Percentiles rank a stretch among this genome's conserved stretches.
phyloP scores from a whole-genome alignment of 805 yeast species.

The Teunomyces cretensis region DNA sequence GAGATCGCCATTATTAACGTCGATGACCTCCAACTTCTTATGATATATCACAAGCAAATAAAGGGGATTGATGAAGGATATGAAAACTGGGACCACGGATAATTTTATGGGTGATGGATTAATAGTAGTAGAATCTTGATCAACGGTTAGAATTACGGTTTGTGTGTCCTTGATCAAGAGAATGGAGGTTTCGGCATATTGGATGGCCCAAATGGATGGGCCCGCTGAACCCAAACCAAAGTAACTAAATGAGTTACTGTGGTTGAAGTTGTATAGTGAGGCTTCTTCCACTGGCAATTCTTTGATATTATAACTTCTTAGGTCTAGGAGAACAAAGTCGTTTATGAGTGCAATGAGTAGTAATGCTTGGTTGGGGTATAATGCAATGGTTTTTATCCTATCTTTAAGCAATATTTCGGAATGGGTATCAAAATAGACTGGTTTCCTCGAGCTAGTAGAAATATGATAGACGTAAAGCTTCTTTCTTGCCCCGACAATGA shows the following conservation, averaged over 20 bases:
- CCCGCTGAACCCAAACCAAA: slow-evolving; percentile 36
- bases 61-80: slow-evolving; percentile 29
- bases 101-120: slow-evolving; percentile 23
- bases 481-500: slow-evolving; percentile 31
- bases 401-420: slow-evolving; percentile 32
- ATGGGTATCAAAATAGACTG: slow-evolving; percentile 24
- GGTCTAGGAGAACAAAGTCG: slow-evolving; percentile 27
- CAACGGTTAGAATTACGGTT: slow-evolving; percentile 16
- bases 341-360: slow-evolving; percentile 24
- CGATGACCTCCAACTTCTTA: slow-evolving; percentile 36
- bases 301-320: slow-evolving; percentile 14
- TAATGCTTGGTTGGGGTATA: slow-evolving; percentile 9
- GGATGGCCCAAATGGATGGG: slow-evolving; percentile 25
- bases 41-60: slow-evolving; percentile 31
- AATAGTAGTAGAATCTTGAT: slow-evolving; percentile 9
- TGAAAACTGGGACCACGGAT: slow-evolving; percentile 22
- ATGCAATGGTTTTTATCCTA: slow-evolving; percentile 22
- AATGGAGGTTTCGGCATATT: slow-evolving; percentile 10
- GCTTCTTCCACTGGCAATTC: slow-evolving; percentile 21
- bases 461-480: slow-evolving; percentile 27
- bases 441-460: slow-evolving; percentile 29
- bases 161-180: slow-evolving; percentile 37
- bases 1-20: slow-evolving; percentile 32
- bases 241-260: slow-evolving; percentile 34
- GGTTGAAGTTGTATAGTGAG: slow-evolving; percentile 16